A percentile compares a stretch with the other conserved stretches of the same genome.
These are phyloP conservation scores for Cytospora mali DNA, from an alignment of 2,329 filamentous ascomycete species.

Conservation along the genomic window DNA sequence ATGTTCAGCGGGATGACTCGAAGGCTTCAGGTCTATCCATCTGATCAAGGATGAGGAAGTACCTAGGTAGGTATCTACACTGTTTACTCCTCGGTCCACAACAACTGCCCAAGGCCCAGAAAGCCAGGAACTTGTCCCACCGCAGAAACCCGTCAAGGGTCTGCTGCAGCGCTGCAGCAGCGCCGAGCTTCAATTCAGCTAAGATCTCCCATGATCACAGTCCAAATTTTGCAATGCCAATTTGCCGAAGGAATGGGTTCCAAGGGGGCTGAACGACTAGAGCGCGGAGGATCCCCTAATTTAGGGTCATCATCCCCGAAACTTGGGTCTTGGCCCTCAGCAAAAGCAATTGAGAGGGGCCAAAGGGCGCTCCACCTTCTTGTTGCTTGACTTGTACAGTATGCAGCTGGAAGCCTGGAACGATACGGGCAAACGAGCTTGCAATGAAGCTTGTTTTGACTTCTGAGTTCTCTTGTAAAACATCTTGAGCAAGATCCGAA, in stretches of 20 bases:
- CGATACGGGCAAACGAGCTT: too few relatives aligned
- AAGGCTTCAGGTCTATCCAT: too few relatives aligned
- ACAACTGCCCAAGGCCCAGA: background rate
- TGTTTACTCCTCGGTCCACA: conserved; percentile 2
- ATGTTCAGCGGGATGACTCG: too few relatives aligned
- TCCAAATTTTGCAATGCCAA: background rate
- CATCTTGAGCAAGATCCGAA: too few relatives aligned
- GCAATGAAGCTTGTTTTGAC: too few relatives aligned
- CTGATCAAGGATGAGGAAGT: too few relatives aligned
- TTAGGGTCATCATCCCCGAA: conserved; percentile 5
- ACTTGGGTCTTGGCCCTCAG: background rate
- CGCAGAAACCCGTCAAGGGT: too few relatives aligned
- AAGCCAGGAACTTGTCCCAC: background rate
- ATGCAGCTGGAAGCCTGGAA: background rate
- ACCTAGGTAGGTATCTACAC: too few relatives aligned
- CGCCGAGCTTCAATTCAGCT: background rate
- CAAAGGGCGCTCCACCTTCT: background rate
- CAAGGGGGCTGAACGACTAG: conserved; percentile 13
- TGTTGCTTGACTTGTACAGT: background rate
- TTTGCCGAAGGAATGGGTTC: conserved; percentile 4
- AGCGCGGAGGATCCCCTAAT: conserved; percentile 3
- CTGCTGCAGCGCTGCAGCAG: too few relatives aligned
- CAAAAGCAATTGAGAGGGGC: too few relatives aligned
- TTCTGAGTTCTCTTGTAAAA: too few relatives aligned
- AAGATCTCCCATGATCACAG: background rate